phyloP scores from a whole-genome alignment of 345 rosid species.

The Syzygium oleosum region DNA sequence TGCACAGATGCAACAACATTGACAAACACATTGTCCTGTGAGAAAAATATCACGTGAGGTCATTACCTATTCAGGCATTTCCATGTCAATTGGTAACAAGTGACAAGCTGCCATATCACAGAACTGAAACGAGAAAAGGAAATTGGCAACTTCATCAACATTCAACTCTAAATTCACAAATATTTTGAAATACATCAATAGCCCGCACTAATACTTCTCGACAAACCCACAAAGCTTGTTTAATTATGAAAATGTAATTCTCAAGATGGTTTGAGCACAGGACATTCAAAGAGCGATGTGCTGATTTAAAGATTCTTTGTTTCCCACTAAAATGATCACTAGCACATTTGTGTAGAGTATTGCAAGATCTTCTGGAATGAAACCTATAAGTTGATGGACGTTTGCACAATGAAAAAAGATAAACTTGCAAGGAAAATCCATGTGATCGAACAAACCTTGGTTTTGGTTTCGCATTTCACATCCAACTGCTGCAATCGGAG shows the following conservation, averaged over 20 bases:
- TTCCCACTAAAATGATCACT: neutral
- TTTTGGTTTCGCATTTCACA: constrained; percentile 36
- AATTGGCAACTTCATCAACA: neutral
- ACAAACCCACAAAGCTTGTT: neutral
- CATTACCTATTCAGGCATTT: neutral
- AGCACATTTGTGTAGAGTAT: neutral
- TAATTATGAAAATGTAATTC: neutral
- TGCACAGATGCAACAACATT: constrained; percentile 39
- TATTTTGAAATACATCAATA: neutral
- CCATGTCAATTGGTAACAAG: neutral
- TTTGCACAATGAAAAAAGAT: neutral
- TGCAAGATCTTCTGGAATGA: neutral
- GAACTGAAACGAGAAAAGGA: neutral
- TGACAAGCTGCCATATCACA: neutral
- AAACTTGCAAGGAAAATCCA: neutral
- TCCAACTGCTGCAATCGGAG: constrained; percentile 34
- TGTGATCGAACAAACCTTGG: constrained; percentile 13
- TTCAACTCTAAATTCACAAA: neutral
- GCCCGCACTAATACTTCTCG: neutral
- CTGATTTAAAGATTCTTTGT: neutral
- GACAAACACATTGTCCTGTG: constrained; percentile 39
- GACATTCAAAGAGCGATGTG: neutral
- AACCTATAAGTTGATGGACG: neutral
- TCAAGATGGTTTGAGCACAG: neutral
- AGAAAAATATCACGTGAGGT: neutral